These are phyloP conservation scores for Mucor velutinosus DNA, from an alignment of 371 early-diverging fungal species.

Conservation along the genomic window DNA sequence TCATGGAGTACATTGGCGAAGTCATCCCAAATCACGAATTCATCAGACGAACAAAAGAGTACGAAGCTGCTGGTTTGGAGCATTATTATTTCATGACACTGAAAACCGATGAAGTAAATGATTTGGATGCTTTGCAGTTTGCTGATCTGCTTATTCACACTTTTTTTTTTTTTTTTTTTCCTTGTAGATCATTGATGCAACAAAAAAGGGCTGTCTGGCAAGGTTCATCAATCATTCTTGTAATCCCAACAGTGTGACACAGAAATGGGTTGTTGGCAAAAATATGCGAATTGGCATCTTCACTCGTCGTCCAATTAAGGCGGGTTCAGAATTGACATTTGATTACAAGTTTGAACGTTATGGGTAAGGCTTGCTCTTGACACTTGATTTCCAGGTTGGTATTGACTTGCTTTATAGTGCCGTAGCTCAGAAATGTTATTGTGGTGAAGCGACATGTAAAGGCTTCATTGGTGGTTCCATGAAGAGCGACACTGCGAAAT, in stretches of 20 bases:
- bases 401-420: constrained; percentile 24
- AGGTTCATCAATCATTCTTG: constrained; percentile 96
- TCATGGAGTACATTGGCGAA: constrained; percentile 98
- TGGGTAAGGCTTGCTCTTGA: constrained; percentile 32
- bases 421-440: constrained; percentile 90
- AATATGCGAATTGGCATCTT: constrained; percentile 85
- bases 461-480: constrained; percentile 85
- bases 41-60: constrained; percentile 77
- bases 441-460: constrained; percentile 87
- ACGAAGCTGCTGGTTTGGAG: constrained; percentile 75
- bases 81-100: constrained; percentile 98
- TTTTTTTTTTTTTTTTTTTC: neutral
- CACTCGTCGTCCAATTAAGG: constrained; percentile 64
- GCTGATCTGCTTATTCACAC: neutral
- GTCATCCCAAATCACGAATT: constrained; percentile 82
- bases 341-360: constrained; percentile 92
- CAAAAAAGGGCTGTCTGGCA: constrained; percentile 87
- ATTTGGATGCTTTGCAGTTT: no score
- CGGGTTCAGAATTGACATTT: constrained; percentile 90
- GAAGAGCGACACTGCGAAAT: neutral
- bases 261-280: constrained; percentile 87
- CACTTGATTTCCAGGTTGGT: no score
- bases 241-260: constrained; percentile 86
- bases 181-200: constrained; percentile 86
- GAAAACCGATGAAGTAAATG: constrained; percentile 78